Conservation (phyloP, 2,329 filamentous ascomycete species). For the Diplocarpon rosae region DNA sequence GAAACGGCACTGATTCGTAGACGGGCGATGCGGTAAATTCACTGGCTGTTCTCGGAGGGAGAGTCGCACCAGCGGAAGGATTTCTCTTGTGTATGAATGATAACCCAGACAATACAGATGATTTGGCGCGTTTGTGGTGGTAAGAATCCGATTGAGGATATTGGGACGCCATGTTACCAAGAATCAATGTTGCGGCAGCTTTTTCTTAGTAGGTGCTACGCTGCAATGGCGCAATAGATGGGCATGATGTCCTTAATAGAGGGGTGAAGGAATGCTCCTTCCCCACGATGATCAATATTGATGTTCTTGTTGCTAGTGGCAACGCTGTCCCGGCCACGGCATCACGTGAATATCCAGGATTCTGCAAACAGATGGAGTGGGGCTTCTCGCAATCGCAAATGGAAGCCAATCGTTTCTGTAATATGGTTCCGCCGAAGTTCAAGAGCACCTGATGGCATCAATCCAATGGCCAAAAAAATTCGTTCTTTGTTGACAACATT, state of each 20-base stretch:
- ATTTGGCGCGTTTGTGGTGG: constrained; percentile 25
- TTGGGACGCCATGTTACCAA: constrained; percentile 23
- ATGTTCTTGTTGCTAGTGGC: constrained; percentile 2
- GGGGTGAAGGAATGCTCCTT: not conserved
- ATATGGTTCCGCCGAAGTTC: too few relatives aligned
- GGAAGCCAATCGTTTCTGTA: too few relatives aligned
- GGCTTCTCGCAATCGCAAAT: too few relatives aligned
- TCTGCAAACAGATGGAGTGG: constrained; percentile 1
- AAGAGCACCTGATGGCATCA: too few relatives aligned
- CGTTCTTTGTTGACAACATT: too few relatives aligned
- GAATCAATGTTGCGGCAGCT: constrained; percentile 7
- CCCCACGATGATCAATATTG: constrained; percentile 4
- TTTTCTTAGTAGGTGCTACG: constrained; percentile 11
- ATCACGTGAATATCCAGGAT: not conserved
- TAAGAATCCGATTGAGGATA: constrained; percentile 17
- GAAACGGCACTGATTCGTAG: constrained; percentile 25
- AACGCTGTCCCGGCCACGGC: not conserved
- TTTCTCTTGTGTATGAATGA: constrained; percentile 27
- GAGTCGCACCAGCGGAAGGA: constrained; percentile 20
- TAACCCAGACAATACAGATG: constrained; percentile 21
- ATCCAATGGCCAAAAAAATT: too few relatives aligned
- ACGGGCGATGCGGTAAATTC: constrained; percentile 17
- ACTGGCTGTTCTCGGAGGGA: constrained; percentile 15
- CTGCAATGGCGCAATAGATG: constrained; percentile 11
- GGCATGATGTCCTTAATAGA: constrained; percentile 12